Base-by-base conservation (phyloP, 176 grass and related monocot genomes). In the Carex pumila region DNA sequence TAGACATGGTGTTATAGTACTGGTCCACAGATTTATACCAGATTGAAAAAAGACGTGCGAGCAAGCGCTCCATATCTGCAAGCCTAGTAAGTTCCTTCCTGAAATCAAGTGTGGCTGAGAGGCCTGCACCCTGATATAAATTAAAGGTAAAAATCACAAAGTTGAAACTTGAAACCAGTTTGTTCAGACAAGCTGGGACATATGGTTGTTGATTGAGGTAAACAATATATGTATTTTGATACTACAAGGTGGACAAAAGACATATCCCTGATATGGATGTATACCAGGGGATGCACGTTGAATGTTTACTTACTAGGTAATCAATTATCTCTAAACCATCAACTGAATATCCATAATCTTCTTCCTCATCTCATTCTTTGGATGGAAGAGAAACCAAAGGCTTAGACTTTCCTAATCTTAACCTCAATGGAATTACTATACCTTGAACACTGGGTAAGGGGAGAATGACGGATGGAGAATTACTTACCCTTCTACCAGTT, bases 31-130 rank as follows among this genome's bases (percentile, higher is more conserved):
- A 88, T 95, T 76, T 55, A 43, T 95, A 98, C 92, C 95, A 93
- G 73, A 85, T 87, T 53, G 84, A 85, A 83, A 98, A 98, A 88
- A 95, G 95, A 52, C 83, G 92, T 66, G 95, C 82, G 82, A 98
- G 89, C 36, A 98, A 83, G 14, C 95, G 91, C 64, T 98, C 95
- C 92, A 98, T 94, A 58, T 98, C 95, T 87, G 88, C 89, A 13
- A 95, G 89, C 60, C 85, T 90, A 61, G 85, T 92, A 81, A 98
- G 68, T 80, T 90, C 91, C 83, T 95, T 98, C 67, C 89, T 86
- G 15, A 98, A 93, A 77, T 88, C 87, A 60, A 91, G 77, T 62
- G 89, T 88, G 61, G 64, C 86, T 58, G 84, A 84, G 87, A 81
- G 82, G 11, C 92, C 92, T 83, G 37, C 84, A 87, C 86, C 92